Base-by-base conservation (phyloP, 352 stramenopile species). In the Phytopythium oedochilum region DNA sequence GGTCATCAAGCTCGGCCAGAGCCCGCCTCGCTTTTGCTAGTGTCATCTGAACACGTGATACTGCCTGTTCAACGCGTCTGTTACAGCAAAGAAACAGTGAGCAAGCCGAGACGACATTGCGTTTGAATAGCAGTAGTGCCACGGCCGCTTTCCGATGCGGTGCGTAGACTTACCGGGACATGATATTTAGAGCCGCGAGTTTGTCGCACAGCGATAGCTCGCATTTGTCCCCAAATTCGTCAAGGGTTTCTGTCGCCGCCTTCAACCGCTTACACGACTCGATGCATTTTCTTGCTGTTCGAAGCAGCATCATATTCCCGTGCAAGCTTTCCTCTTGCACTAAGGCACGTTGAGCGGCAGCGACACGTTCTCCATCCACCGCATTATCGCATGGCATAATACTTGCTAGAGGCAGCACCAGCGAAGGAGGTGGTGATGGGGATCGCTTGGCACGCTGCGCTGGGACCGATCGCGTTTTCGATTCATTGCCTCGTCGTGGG, bases 251-350 rank as follows among this genome's bases (percentile, higher is more conserved):
- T n/a, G 3, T 23, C 2, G 2, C 32, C 8, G 23, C 3, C 9
- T 34, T 32, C 32, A 45, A 23, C 25, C 25, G n/a, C 20, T 25
- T 12, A 10, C 48, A 45, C 2, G n/a, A 23, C 26, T 44, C 17
- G 23, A 55, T 23, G 22, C 26, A n/a, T 23, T 36, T 23, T 7
- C 32, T 31, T n/a, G 49, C 23, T n/a, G 49, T 18, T 18, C 23
- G 32, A 36, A 55, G 49, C 23, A 46, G 5, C 1, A 0, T 17
- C 12, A 26, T 14, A 4, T 25, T 61, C 29, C 78, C 78, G 20
- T 78, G 63, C 12, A 86, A 55, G 28, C 64, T 68, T 35, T 89
- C 75, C 64, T 88, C 78, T 26, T 85, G 63, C 2, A 74, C 48
- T 29, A 88, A 36, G 29, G 73, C 40, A 0, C 34, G 18, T 25